Evolutionary conservation across 75 land plant species (phyloP), one percentile per base, ranked within the genome.

Genomic region (Azolla pinnata): DNA sequence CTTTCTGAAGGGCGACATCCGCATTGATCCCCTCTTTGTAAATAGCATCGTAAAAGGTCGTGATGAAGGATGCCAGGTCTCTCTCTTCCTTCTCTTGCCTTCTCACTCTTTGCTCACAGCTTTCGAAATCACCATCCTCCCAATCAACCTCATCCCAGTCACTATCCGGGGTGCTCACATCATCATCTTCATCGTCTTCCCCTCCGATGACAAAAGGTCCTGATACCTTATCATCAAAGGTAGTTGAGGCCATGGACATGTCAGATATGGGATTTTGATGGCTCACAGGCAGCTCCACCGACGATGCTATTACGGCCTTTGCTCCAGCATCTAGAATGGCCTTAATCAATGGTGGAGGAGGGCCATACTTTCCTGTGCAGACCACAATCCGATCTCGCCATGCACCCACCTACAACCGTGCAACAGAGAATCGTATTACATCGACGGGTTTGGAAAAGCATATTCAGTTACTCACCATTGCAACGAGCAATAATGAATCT

Each of bases 321-420:
- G 99, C 96, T 66, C 99, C 96, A 29, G 83, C 80, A 59, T 89
- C 90, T 33, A 93, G 63, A 58, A 93, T 81, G 19, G 99, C 95
- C 56, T 85, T 93, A 49, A 83, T 68, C 44, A 89, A 32, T 54
- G 68, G 49, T 27, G 79, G 60, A 38, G 71, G 58, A 12, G 79
- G 96, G 14, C 90, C 99, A 62, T 75, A 75, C 56, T 69, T 76
- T 26, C 90, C 99, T 17, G 89, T 83, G 66, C 81, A 85, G n/a
- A 93, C 62, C 17, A 93, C 73, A 38, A 93, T 75, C 63, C 96
- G 75, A 55, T 89, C 99, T 75, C 96, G 67, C 99, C 99, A 93
- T 61, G 83, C 96, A 49, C 99, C 99, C 51, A 83, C 79, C 99
- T 93, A 69, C 40, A 35, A 12, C 12, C 12, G n/a, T n/a, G n/a